phyloP scores from a whole-genome alignment of 129 eudicot species.

The Centrapalus pauciflorus region DNA sequence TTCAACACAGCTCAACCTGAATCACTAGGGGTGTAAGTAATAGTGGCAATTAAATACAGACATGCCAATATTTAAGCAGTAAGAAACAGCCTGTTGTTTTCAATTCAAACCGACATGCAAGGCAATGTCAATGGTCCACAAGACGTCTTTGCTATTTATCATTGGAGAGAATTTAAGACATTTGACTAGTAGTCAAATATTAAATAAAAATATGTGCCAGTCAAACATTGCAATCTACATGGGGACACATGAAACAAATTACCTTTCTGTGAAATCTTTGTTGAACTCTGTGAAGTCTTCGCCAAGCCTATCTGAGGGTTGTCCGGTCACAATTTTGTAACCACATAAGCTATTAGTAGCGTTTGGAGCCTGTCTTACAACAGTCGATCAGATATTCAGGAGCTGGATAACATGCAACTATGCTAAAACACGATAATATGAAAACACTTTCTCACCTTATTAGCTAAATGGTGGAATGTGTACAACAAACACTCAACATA shows the following conservation, averaged over 20 bases:
- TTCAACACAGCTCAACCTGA: slow-evolving; percentile 77
- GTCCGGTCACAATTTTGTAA: slow-evolving; percentile 94
- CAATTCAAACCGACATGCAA: not conserved
- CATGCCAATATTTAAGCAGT: not conserved
- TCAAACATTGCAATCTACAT: not conserved
- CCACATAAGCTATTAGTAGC: slow-evolving; percentile 94
- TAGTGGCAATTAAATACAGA: not conserved
- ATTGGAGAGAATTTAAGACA: not conserved
- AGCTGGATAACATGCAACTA: too few relatives aligned
- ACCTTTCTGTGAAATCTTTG: slow-evolving; percentile 94
- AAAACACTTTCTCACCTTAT: slow-evolving; percentile 46
- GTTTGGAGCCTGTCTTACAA: slow-evolving; percentile 69
- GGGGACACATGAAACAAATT: not conserved
- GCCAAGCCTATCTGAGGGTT: slow-evolving; percentile 97
- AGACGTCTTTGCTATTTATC: not conserved
- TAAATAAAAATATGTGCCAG: not conserved
- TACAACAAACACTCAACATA: slow-evolving; percentile 85
- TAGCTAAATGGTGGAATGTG: slow-evolving; percentile 86
- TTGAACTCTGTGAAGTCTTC: slow-evolving; percentile 82
- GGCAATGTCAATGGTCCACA: not conserved
- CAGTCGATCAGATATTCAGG: not conserved
- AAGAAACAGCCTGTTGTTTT: not conserved
- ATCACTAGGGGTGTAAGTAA: slow-evolving; percentile 5
- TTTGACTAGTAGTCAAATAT: not conserved
- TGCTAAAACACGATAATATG: too few relatives aligned